A percentile compares a stretch with the other conserved stretches of the same genome.
phyloP scores from a whole-genome alignment of 306 rosid genomes.

The Geum urbanum region DNA sequence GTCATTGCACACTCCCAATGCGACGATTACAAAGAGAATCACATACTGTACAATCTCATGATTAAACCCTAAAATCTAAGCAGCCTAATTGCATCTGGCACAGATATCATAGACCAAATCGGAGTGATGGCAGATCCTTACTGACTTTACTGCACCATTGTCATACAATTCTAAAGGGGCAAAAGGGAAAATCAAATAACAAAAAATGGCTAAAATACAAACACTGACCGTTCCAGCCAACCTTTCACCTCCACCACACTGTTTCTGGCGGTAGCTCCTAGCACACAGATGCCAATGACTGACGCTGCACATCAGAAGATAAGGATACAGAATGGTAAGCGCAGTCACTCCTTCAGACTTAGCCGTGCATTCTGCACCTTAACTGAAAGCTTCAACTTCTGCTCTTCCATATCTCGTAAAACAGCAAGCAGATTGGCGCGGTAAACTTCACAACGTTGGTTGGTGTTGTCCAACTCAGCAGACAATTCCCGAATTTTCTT shows the following conservation, averaged over 20 bases:
- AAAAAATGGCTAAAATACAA: constrained; percentile 6
- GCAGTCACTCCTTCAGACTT: constrained; percentile 70
- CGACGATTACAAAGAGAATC: background rate
- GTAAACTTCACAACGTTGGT: constrained; percentile 84
- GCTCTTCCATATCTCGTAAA: constrained; percentile 93
- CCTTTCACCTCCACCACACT: background rate
- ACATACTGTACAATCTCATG: background rate
- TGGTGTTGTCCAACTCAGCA: constrained; percentile 60
- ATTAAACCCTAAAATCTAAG: background rate
- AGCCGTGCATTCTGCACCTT: constrained; percentile 94
- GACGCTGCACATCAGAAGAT: background rate
- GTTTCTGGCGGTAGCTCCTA: background rate
- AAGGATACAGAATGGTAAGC: background rate
- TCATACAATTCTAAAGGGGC: constrained; percentile 6
- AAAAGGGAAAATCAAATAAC: background rate
- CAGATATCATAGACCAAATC: background rate
- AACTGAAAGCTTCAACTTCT: constrained; percentile 77
- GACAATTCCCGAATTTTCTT: constrained; percentile 69
- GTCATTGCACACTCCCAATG: background rate
- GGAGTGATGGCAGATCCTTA: background rate
- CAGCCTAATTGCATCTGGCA: constrained; percentile 1
- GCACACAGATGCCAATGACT: background rate
- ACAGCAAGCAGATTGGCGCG: constrained; percentile 75
- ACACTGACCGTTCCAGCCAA: background rate
- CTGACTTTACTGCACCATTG: background rate